Conservation (phyloP, 202 grass and related monocot genomes). For the Tripidium arundinaceum region DNA sequence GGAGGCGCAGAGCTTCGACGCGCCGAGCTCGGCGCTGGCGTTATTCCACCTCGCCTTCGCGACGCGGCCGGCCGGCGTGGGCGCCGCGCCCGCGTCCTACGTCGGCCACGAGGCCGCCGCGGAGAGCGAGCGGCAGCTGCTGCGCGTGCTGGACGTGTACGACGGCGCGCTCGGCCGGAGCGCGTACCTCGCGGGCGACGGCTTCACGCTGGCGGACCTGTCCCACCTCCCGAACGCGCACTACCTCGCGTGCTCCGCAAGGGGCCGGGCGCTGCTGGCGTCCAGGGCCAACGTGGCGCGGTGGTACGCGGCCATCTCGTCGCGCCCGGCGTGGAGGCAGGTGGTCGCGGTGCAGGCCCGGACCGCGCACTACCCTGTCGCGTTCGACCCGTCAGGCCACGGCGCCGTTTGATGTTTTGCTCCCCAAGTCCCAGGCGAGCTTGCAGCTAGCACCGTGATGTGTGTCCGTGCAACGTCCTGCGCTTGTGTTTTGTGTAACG, state of each 20-base stretch:
- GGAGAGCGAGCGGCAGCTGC: constrained; percentile 35
- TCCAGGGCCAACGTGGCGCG: constrained; percentile 44
- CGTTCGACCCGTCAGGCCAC: background rate
- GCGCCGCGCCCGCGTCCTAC: too few relatives aligned
- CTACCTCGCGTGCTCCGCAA: constrained; percentile 26
- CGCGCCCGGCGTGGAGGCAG: constrained; percentile 47
- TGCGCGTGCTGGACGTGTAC: constrained; percentile 50
- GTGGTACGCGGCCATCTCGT: constrained; percentile 53
- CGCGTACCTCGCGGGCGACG: constrained; percentile 53
- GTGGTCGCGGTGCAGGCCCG: constrained; percentile 35
- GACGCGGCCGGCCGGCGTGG: background rate
- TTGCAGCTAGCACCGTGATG: background rate
- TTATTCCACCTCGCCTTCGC: constrained; percentile 47
- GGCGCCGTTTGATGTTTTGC: background rate
- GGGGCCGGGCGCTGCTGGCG: constrained; percentile 38
- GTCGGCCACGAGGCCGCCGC: background rate
- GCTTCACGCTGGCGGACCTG: constrained; percentile 67
- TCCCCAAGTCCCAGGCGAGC: background rate
- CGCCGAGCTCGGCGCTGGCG: constrained; percentile 48
- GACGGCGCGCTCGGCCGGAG: constrained; percentile 41
- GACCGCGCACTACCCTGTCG: constrained; percentile 26
- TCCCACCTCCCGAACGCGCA: constrained; percentile 60
- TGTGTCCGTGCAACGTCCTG: background rate
- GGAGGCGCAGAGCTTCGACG: constrained; percentile 51
- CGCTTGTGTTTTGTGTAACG: background rate